Conservation (phyloP, 768 basidiomycete genomes). For the Suillus bovinus region DNA sequence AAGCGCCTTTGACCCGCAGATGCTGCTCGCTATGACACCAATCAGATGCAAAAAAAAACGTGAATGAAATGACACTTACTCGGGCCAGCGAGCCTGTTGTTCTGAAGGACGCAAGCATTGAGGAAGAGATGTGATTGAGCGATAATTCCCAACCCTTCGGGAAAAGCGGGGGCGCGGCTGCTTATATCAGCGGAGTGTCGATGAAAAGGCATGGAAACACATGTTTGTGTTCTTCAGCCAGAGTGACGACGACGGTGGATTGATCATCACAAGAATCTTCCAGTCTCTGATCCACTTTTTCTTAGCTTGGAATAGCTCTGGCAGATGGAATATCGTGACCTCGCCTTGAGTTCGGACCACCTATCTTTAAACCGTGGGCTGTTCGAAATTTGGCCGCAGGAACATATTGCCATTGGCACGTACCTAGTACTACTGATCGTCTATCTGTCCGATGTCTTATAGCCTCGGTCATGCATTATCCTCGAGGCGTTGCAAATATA, state of each 20-base stretch:
- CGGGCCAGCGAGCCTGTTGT: constrained; percentile 66
- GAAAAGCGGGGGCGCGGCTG: constrained; percentile 18
- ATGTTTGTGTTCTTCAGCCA: constrained; percentile 38
- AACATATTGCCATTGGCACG: constrained; percentile 39
- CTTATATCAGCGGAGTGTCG: constrained; percentile 43
- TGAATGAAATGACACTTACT: constrained; percentile 37
- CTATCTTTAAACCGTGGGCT: constrained; percentile 48
- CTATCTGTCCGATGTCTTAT: constrained; percentile 3
- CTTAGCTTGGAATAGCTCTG: constrained; percentile 54
- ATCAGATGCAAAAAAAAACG: background rate
- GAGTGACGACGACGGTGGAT: constrained; percentile 83
- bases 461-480: constrained; percentile 9
- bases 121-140: constrained; percentile 13
- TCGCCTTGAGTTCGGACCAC: constrained; percentile 82
- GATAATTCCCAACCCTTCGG: constrained; percentile 14
- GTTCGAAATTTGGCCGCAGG: constrained; percentile 82
- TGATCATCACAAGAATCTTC: constrained; percentile 38
- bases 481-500: constrained; percentile 20
- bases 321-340: constrained; percentile 50
- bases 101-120: constrained; percentile 69
- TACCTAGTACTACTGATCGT: background rate
- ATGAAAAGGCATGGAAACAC: constrained; percentile 7
- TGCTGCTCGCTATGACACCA: constrained; percentile 44
- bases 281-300: constrained; percentile 70
- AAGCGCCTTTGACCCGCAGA: constrained; percentile 86